Conservation (phyloP, 2,329 filamentous ascomycete species). For the Pseudopyrenochaeta lycopersici region DNA sequence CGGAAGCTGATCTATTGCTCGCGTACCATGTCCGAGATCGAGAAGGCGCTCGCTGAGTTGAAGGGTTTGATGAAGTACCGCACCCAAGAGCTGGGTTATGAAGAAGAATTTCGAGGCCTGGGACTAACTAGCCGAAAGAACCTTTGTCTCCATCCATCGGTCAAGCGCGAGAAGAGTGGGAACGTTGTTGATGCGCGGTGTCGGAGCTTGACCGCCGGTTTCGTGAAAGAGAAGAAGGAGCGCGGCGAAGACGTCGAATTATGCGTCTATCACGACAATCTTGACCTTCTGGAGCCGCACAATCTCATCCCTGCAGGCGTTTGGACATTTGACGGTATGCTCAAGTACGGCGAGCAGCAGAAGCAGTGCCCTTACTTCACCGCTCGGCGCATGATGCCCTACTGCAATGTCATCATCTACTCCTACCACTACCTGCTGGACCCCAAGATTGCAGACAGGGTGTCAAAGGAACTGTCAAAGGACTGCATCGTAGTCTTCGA, state of each 20-base stretch:
- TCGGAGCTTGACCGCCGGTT: slow-evolving; percentile 92
- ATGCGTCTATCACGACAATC: slow-evolving; percentile 97
- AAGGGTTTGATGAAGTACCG: slow-evolving; percentile 96
- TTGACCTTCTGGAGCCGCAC: slow-evolving; percentile 92
- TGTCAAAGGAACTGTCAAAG: slow-evolving; percentile 94
- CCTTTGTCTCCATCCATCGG: slow-evolving; percentile 92
- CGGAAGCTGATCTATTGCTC: slow-evolving; percentile 99
- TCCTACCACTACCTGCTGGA: slow-evolving; percentile 98
- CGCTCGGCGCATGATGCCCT: slow-evolving; percentile 96
- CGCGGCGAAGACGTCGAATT: slow-evolving; percentile 92
- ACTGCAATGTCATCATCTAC: slow-evolving; percentile 99
- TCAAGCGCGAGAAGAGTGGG: slow-evolving; percentile 96
- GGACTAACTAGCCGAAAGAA: slow-evolving; percentile 97
- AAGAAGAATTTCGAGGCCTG: slow-evolving; percentile 91
- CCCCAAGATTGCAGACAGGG: slow-evolving; percentile 94
- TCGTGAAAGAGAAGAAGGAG: slow-evolving; percentile 97
- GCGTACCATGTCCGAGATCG: slow-evolving; percentile 99
- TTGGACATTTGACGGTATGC: slow-evolving; percentile 90
- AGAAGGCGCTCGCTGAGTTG: slow-evolving; percentile 92
- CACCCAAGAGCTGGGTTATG: slow-evolving; percentile 83
- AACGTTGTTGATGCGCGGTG: slow-evolving; percentile 94
- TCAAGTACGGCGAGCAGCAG: slow-evolving; percentile 90
- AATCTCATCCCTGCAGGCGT: slow-evolving; percentile 94
- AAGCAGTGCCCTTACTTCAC: slow-evolving; percentile 99
- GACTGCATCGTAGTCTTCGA: slow-evolving; percentile 99